Evolutionary conservation across 2,329 filamentous ascomycete genomes (phyloP).

Genomic region (Talaromyces marneffei): DNA sequence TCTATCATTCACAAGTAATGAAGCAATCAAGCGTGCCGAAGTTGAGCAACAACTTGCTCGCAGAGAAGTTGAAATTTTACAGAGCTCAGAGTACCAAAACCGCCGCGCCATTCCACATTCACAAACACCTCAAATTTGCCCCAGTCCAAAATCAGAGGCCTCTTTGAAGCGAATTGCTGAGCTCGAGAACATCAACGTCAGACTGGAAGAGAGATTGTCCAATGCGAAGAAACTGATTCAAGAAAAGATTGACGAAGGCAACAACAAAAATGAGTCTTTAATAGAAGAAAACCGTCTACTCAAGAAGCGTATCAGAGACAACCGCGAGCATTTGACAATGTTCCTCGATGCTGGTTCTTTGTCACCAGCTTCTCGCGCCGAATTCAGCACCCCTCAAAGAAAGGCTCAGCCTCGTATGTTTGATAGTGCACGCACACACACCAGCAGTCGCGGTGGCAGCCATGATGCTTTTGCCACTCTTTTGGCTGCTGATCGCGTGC

Average conservation of each 20-base stretch:
- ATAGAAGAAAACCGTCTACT: conserved; percentile 70
- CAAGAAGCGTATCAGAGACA: conserved; percentile 78
- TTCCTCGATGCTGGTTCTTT: conserved; percentile 69
- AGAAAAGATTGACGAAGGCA: conserved; percentile 69
- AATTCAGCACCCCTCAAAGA: conserved; percentile 41
- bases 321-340: conserved; percentile 76
- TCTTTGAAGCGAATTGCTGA: conserved; percentile 57
- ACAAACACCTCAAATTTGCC: conserved; percentile 35
- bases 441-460: conserved; percentile 45
- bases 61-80: conserved; percentile 77
- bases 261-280: conserved; percentile 65
- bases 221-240: conserved; percentile 76
- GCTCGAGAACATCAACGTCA: conserved; percentile 60
- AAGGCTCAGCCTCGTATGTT: conserved; percentile 37
- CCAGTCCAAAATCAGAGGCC: conserved; percentile 53
- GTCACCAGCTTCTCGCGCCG: conserved; percentile 54
- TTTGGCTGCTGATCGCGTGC: conserved; percentile 65
- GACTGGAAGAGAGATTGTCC: conserved; percentile 59
- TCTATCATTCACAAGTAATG: conserved; percentile 74
- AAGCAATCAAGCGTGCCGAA: conserved; percentile 76
- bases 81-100: conserved; percentile 64
- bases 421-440: conserved; percentile 34
- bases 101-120: conserved; percentile 52
- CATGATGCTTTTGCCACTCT: conserved; percentile 70
- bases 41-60: conserved; percentile 92